A percentile compares a stretch with the other conserved stretches of the same genome.
These are phyloP conservation scores for Neurospora tetrasperma DNA, from an alignment of 495 filamentous ascomycete species.

Conservation along the genomic window DNA sequence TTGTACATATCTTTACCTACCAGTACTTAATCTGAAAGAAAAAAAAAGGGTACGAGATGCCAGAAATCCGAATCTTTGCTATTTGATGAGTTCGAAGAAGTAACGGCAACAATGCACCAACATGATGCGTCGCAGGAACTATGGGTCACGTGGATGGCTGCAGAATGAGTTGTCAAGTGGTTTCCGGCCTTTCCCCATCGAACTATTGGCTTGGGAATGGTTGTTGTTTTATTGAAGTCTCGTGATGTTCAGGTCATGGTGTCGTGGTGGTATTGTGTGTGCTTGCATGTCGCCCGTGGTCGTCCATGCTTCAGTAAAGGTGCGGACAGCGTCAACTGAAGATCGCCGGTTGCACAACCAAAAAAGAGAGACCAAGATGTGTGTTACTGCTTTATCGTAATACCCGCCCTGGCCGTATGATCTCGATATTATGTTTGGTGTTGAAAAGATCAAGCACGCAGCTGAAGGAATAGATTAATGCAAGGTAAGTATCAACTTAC, in stretches of 20 bases:
- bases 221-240: not conserved
- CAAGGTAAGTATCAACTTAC: no score
- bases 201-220: not conserved
- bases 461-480: not conserved
- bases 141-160: conserved; percentile 26
- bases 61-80: not conserved
- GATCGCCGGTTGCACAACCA: not conserved
- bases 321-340: not conserved
- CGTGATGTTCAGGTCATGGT: not conserved
- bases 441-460: not conserved
- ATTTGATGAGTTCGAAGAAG: not conserved
- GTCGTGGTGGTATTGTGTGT: not conserved
- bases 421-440: not conserved
- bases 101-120: conserved; percentile 25
- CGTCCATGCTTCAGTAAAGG: no score
- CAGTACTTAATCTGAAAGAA: not conserved
- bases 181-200: not conserved
- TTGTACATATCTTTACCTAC: not conserved
- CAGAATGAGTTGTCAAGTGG: conserved; percentile 14
- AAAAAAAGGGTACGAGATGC: not conserved
- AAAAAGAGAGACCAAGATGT: not conserved
- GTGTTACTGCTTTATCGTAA: not conserved
- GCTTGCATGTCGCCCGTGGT: not conserved
- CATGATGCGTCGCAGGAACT: conserved; percentile 28
- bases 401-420: not conserved